A percentile compares a stretch with the other conserved stretches of the same genome.
These are phyloP conservation scores for Komagataella populi DNA, from an alignment of 805 yeast species.

Conservation along the genomic window DNA sequence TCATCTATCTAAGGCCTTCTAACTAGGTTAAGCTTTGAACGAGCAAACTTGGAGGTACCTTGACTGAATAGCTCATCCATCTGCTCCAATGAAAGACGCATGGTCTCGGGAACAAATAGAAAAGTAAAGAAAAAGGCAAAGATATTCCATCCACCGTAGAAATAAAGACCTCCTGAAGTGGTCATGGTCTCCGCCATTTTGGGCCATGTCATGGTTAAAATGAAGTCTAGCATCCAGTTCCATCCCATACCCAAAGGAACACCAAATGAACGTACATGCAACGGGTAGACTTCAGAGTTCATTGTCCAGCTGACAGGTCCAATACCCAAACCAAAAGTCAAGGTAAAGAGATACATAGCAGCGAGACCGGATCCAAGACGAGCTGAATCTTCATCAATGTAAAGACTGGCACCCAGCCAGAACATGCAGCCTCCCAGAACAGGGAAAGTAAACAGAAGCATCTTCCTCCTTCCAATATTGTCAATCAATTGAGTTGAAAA, in stretches of 20 bases:
- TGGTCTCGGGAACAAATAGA: slow-evolving; percentile 49
- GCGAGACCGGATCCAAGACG: slow-evolving; percentile 53
- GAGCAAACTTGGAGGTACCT: neutral
- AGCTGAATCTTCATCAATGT: slow-evolving; percentile 25
- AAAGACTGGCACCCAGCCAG: slow-evolving; percentile 53
- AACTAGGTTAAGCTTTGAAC: neutral
- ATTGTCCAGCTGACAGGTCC: slow-evolving; percentile 88
- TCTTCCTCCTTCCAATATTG: slow-evolving; percentile 56
- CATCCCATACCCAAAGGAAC: slow-evolving; percentile 70
- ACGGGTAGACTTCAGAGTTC: slow-evolving; percentile 74
- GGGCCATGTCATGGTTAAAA: slow-evolving; percentile 71
- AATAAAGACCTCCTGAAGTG: slow-evolving; percentile 69
- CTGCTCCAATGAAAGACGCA: slow-evolving; percentile 55
- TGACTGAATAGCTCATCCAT: slow-evolving; percentile 41
- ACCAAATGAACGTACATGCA: slow-evolving; percentile 68
- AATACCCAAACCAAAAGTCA: slow-evolving; percentile 70
- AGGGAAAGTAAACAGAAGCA: slow-evolving; percentile 48
- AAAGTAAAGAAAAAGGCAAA: slow-evolving; percentile 43
- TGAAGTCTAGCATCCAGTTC: slow-evolving; percentile 60
- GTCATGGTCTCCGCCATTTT: slow-evolving; percentile 49
- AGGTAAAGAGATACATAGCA: slow-evolving; percentile 63
- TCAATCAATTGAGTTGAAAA: slow-evolving; percentile 79
- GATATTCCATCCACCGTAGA: slow-evolving; percentile 40
- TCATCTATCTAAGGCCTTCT: too few species aligned
- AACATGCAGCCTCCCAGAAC: slow-evolving; percentile 52